A percentile compares a stretch with the other conserved stretches of the same genome.
Conservation (phyloP, 2,329 filamentous ascomycete genomes). For the Monilinia aucupariae region DNA sequence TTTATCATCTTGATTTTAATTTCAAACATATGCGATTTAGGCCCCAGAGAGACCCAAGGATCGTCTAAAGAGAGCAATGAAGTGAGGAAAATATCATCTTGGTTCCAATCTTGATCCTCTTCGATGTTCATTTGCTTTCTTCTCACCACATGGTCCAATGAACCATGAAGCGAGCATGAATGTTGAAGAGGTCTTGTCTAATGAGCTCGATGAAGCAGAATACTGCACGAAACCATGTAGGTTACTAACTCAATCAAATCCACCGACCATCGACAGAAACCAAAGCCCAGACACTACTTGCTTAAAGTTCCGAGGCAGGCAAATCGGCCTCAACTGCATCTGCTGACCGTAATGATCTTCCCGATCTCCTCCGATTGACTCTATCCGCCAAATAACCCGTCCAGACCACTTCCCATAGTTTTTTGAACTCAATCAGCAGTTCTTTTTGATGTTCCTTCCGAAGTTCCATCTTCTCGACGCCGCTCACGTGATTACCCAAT, state of each 20-base stretch:
- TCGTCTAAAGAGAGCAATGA: not conserved
- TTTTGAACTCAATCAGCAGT: constrained; percentile 24
- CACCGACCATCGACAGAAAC: not conserved
- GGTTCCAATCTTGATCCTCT: not conserved
- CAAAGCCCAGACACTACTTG: not conserved
- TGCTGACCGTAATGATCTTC: constrained; percentile 6
- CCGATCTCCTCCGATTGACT: constrained; percentile 1
- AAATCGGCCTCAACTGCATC: constrained; percentile 1
- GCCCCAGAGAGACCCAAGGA: not conserved
- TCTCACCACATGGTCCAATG: not conserved
- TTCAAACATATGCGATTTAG: not conserved
- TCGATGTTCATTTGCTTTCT: not conserved
- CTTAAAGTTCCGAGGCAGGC: not conserved
- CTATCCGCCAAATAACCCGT: constrained; percentile 14
- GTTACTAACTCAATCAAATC: not conserved
- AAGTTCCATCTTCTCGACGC: constrained; percentile 19
- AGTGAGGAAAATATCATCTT: not conserved
- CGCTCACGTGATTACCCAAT: constrained; percentile 20
- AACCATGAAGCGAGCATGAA: not conserved
- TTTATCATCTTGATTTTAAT: not conserved
- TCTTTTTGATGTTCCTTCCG: constrained; percentile 17
- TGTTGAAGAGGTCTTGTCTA: not conserved
- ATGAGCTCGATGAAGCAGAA: not conserved
- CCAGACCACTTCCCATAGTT: constrained; percentile 24
- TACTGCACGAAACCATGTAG: not conserved